A percentile compares a stretch with the other conserved stretches of the same genome.
Evolutionary conservation across 768 basidiomycete species (phyloP).

Genomic region (Chalciporus sphaerocephalus): DNA sequence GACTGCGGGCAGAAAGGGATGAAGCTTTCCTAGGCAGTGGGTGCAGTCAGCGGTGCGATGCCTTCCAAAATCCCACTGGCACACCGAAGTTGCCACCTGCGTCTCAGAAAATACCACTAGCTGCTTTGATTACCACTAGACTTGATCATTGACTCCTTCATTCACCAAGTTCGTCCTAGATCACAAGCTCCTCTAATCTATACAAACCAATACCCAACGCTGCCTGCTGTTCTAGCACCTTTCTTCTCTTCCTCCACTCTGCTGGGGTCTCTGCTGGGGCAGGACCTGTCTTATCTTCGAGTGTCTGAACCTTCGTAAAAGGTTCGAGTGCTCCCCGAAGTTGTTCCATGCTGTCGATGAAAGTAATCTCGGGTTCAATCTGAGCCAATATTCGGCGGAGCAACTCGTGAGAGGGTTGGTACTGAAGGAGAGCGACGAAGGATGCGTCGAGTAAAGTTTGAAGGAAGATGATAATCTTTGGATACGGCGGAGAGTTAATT

Average conservation of each 20-base stretch:
- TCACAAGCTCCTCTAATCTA: constrained; percentile 64
- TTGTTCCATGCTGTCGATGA: constrained; percentile 46
- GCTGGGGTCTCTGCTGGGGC: constrained; percentile 29
- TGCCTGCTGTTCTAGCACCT: constrained; percentile 48
- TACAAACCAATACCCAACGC: constrained; percentile 59
- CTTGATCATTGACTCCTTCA: constrained; percentile 2
- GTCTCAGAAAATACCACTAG: constrained; percentile 34
- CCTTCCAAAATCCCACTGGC: too few species aligned
- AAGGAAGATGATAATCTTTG: constrained; percentile 52
- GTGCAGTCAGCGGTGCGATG: too few species aligned
- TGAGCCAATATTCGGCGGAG: constrained; percentile 47
- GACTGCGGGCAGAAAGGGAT: neutral
- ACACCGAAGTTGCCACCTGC: too few species aligned
- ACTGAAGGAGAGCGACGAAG: constrained; percentile 62
- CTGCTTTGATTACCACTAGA: neutral
- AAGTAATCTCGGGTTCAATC: constrained; percentile 52
- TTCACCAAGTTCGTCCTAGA: constrained; percentile 32
- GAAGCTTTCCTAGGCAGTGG: too few species aligned
- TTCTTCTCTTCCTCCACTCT: constrained; percentile 54
- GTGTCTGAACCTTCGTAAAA: constrained; percentile 54
- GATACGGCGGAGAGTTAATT: constrained; percentile 23
- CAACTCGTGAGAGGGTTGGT: constrained; percentile 53
- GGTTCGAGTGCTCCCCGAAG: constrained; percentile 61
- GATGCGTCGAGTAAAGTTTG: constrained; percentile 68
- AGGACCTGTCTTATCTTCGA: constrained; percentile 39